Evolutionary conservation across 2,329 filamentous ascomycete species (phyloP).

Genomic region (Exophiala aquamarina): DNA sequence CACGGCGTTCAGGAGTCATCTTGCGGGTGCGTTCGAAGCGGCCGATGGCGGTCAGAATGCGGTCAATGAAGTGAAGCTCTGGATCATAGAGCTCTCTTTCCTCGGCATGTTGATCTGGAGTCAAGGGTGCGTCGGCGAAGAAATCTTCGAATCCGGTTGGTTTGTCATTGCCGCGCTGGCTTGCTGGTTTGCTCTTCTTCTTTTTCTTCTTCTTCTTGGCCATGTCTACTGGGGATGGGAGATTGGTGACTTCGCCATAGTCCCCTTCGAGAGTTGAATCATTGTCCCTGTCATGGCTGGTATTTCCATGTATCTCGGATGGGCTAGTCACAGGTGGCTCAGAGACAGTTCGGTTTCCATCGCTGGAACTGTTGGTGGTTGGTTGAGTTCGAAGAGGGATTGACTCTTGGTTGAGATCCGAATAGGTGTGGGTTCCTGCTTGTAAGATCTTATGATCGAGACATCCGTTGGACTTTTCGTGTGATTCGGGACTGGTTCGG

Average conservation of each 20-base stretch:
- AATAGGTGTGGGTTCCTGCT: too few relatives aligned
- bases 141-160: conserved; percentile 76
- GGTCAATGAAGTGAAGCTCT: conserved; percentile 57
- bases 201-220: conserved; percentile 36
- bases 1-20: conserved; percentile 61
- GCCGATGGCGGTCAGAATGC: conserved; percentile 82
- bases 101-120: conserved; percentile 64
- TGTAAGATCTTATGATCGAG: too few relatives aligned
- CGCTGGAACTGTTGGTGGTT: too few relatives aligned
- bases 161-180: conserved; percentile 40
- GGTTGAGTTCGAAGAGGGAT: too few relatives aligned
- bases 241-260: conserved; percentile 14
- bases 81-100: conserved; percentile 69
- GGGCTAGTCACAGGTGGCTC: too few relatives aligned
- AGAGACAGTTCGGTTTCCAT: neutral
- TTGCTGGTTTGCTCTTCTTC: conserved; percentile 38
- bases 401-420: too few relatives aligned
- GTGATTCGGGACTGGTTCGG: too few relatives aligned
- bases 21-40: conserved; percentile 77
- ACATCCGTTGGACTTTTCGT: too few relatives aligned
- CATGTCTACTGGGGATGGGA: conserved; percentile 13
- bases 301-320: too few relatives aligned
- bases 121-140: conserved; percentile 77
- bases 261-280: conserved; percentile 8
- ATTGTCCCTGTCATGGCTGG: neutral